phyloP scores from a whole-genome alignment of 1,139 yeast genomes.

The Yamadazyma atmosphaerica region DNA sequence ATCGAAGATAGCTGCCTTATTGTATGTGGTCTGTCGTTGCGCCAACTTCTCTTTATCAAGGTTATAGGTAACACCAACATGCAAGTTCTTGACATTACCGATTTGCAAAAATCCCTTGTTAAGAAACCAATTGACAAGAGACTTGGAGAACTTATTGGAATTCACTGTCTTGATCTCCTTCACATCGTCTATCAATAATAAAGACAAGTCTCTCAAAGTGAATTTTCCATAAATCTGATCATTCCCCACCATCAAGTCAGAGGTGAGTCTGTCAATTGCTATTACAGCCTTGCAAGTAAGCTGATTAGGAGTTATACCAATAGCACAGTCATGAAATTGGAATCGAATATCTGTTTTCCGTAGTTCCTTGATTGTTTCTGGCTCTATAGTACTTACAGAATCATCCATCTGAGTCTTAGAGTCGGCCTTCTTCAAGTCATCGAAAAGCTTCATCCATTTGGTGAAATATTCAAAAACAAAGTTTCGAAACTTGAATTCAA shows the following conservation, averaged over 20 bases:
- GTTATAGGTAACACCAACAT: slow-evolving; percentile 40
- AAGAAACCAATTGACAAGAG: slow-evolving; percentile 21
- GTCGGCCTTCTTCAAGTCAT: slow-evolving; percentile 17
- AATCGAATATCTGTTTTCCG: slow-evolving; percentile 39
- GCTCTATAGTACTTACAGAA: neutral
- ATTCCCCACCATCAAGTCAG: slow-evolving; percentile 43
- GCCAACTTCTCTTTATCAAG: slow-evolving; percentile 10
- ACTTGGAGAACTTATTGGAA: neutral
- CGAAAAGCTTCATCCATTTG: slow-evolving; percentile 46
- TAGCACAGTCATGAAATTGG: slow-evolving; percentile 49
- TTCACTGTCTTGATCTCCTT: slow-evolving; percentile 23
- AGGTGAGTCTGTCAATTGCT: slow-evolving; percentile 51
- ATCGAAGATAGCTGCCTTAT: slow-evolving; percentile 32
- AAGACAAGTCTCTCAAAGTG: slow-evolving; percentile 44
- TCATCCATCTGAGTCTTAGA: too few species aligned
- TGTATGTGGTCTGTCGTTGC: slow-evolving; percentile 9
- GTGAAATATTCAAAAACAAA: slow-evolving; percentile 54
- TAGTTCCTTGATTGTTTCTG: neutral
- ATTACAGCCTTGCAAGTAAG: slow-evolving; percentile 53
- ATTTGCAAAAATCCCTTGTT: slow-evolving; percentile 44
- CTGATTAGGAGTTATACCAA: slow-evolving; percentile 62
- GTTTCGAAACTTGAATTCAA: slow-evolving; percentile 46
- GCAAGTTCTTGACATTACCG: slow-evolving; percentile 44
- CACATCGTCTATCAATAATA: slow-evolving; percentile 61
- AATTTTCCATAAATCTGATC: slow-evolving; percentile 38